These are phyloP conservation scores for Colletotrichum sansevieriae DNA, from an alignment of 2,329 filamentous ascomycete genomes.

Conservation along the genomic window DNA sequence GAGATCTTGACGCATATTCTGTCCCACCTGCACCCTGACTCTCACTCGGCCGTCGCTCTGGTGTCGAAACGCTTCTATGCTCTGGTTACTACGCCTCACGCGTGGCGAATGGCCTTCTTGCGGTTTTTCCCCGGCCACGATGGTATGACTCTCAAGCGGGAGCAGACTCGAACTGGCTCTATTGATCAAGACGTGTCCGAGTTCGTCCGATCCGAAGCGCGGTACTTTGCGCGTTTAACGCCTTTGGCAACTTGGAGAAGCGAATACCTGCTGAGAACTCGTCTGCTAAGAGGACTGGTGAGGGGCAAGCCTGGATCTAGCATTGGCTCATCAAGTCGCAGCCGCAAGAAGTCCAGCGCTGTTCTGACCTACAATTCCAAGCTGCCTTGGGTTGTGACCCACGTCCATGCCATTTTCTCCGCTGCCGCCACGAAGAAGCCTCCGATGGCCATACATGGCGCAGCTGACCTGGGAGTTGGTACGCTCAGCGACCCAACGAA, in stretches of 20 bases:
- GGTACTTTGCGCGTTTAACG: slow-evolving; percentile 86
- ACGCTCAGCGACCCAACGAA: slow-evolving; percentile 83
- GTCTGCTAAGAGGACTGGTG: slow-evolving; percentile 82
- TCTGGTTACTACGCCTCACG: slow-evolving; percentile 90
- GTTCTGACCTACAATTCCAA: slow-evolving; percentile 90
- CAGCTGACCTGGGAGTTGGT: slow-evolving; percentile 81
- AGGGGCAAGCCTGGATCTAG: slow-evolving; percentile 82
- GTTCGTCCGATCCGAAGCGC: slow-evolving; percentile 76
- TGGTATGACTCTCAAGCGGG: slow-evolving; percentile 57
- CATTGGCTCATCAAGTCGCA: slow-evolving; percentile 65
- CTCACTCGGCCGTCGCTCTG: slow-evolving; percentile 83
- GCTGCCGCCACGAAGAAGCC: slow-evolving; percentile 72
- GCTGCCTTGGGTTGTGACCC: slow-evolving; percentile 82
- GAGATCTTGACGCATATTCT: slow-evolving; percentile 93
- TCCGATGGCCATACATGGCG: slow-evolving; percentile 86
- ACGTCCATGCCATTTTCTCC: slow-evolving; percentile 82
- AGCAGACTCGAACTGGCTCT: slow-evolving; percentile 52
- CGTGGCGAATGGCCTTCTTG: slow-evolving; percentile 92
- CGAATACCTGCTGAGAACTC: slow-evolving; percentile 91
- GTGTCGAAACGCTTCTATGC: slow-evolving; percentile 90
- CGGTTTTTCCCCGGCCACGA: slow-evolving; percentile 88
- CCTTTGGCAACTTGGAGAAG: slow-evolving; percentile 92
- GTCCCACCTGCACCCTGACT: slow-evolving; percentile 88
- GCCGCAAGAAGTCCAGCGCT: slow-evolving; percentile 74
- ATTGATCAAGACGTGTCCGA: slow-evolving; percentile 64